These are phyloP conservation scores for Leucoagaricus sp. DNA, from an alignment of 1,284 basidiomycete genomes.

Conservation along the genomic window DNA sequence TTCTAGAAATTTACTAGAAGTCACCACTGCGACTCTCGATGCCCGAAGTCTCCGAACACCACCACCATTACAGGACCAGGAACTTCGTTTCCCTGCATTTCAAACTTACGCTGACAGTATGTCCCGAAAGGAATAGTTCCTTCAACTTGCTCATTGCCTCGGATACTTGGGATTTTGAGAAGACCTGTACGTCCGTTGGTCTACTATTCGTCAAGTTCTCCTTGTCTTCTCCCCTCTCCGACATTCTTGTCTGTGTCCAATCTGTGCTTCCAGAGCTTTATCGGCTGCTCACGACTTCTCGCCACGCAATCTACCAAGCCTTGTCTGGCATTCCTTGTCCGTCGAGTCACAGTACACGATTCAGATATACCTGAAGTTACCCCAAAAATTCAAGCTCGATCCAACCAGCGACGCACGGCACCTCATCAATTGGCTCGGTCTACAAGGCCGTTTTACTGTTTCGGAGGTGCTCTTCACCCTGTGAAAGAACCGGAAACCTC, in stretches of 20 bases:
- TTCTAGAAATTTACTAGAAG: background rate
- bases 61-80: background rate
- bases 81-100: conserved; percentile 1
- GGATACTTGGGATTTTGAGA: background rate
- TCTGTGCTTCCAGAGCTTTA: background rate
- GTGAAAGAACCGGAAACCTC: too few species aligned
- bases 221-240: background rate
- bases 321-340: background rate
- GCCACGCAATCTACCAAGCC: background rate
- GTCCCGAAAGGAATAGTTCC: background rate
- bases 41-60: background rate
- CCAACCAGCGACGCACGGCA: background rate
- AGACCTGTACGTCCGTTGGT: background rate
- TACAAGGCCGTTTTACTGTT: too few species aligned
- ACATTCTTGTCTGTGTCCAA: background rate
- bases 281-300: background rate
- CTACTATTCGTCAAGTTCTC: background rate
- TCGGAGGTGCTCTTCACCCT: too few species aligned
- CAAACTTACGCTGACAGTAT: background rate
- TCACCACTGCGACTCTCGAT: background rate
- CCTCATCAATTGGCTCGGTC: too few species aligned
- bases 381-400: background rate
- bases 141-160: background rate
- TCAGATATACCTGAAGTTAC: background rate
- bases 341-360: background rate